These are phyloP conservation scores for Protea cynaroides DNA, from an alignment of 164 flowering plant species.

Conservation along the genomic window DNA sequence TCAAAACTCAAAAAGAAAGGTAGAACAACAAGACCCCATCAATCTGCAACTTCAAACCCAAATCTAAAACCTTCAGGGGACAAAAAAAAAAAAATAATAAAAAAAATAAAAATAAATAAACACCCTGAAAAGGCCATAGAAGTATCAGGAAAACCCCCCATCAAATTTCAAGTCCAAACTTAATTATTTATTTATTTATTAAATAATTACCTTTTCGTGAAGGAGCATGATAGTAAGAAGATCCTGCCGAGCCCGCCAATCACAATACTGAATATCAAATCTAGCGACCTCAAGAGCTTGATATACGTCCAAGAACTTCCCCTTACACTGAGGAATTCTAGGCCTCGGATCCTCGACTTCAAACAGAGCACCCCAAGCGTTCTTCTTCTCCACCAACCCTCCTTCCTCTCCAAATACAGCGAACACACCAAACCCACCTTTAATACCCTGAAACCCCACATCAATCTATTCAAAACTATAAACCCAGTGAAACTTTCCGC, in stretches of 20 bases:
- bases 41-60: too few species aligned
- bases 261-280: conserved; percentile 86
- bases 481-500: background rate
- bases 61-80: too few species aligned
- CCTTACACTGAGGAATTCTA: conserved; percentile 51
- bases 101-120: background rate
- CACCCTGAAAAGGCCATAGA: background rate
- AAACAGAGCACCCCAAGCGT: conserved; percentile 59
- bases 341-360: conserved; percentile 93
- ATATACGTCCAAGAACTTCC: conserved; percentile 81
- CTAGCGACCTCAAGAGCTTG: conserved; percentile 90
- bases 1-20: too few species aligned
- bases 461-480: background rate
- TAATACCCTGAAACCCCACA: conserved; percentile 34
- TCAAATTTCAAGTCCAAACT: background rate
- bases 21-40: too few species aligned
- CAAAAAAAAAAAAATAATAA: too few species aligned
- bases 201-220: conserved; percentile 74
- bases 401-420: conserved; percentile 76
- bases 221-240: conserved; percentile 86
- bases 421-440: conserved; percentile 57
- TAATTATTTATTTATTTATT: background rate
- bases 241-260: conserved; percentile 97
- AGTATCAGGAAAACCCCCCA: background rate
- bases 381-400: conserved; percentile 54